These are phyloP conservation scores for Dactylellina haptotyla DNA, from an alignment of 2,329 filamentous ascomycete species.

Conservation along the genomic window DNA sequence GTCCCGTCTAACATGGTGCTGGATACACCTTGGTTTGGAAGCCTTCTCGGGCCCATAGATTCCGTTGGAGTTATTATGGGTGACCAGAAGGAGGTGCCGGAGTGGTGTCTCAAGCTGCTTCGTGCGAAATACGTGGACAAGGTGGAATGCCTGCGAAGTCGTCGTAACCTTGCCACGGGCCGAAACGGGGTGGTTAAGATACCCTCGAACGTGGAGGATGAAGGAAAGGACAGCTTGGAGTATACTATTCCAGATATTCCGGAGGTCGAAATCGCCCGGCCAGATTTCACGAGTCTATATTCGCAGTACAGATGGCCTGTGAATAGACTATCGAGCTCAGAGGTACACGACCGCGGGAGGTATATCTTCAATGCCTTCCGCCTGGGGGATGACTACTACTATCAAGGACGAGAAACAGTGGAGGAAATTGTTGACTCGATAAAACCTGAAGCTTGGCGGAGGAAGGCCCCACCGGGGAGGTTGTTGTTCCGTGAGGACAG, in stretches of 20 bases:
- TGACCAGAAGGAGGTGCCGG: background rate
- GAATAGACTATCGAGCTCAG: background rate
- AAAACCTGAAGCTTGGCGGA: too few species aligned
- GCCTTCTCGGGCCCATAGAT: background rate
- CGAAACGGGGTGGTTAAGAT: too few species aligned
- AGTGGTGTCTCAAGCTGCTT: constrained; percentile 11
- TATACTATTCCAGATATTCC: too few species aligned
- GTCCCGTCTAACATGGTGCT: constrained; percentile 1
- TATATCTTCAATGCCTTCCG: constrained; percentile 41
- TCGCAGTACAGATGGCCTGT: background rate
- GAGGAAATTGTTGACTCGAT: constrained; percentile 21
- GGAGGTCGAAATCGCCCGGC: background rate
- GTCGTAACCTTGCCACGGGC: too few species aligned
- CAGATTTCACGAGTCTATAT: background rate
- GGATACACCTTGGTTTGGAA: background rate
- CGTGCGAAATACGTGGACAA: background rate
- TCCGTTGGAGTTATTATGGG: constrained; percentile 25
- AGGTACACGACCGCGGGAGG: constrained; percentile 33
- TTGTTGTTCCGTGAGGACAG: too few species aligned
- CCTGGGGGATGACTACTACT: constrained; percentile 12
- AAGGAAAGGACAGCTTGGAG: too few species aligned
- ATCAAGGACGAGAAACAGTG: constrained; percentile 28
- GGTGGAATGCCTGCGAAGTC: too few species aligned
- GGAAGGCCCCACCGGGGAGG: too few species aligned
- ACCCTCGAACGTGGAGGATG: too few species aligned